These are phyloP conservation scores for Eucalyptus guilfoylei DNA, from an alignment of 345 rosid genomes.

Conservation along the genomic window DNA sequence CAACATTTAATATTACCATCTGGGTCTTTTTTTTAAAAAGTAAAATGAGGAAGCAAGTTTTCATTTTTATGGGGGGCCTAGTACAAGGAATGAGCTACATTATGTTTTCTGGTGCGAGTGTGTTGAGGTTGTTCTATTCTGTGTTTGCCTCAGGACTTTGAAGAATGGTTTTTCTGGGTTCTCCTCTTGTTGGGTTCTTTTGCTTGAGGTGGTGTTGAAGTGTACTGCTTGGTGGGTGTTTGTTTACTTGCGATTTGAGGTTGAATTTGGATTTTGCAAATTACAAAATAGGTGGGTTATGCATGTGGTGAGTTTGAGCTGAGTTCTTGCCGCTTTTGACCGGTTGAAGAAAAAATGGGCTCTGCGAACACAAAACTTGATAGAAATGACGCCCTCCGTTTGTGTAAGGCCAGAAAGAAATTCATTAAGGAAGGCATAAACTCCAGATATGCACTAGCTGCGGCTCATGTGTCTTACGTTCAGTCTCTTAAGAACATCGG, in stretches of 20 bases:
- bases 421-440: constrained; percentile 71
- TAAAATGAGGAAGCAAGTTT: not conserved
- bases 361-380: constrained; percentile 54
- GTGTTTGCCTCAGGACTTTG: not conserved
- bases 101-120: not conserved
- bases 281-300: not conserved
- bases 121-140: not conserved
- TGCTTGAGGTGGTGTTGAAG: not conserved
- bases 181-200: not conserved
- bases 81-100: not conserved
- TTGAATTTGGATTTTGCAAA: not conserved
- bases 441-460: constrained; percentile 73
- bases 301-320: not conserved
- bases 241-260: not conserved
- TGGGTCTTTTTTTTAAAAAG: not conserved
- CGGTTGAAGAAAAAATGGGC: constrained; percentile 40
- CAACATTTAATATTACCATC: not conserved
- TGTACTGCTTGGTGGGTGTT: not conserved
- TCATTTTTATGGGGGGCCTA: not conserved
- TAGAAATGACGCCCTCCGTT: constrained; percentile 42
- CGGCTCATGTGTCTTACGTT: constrained; percentile 83
- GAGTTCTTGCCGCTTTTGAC: constrained; percentile 1
- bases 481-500: constrained; percentile 71
- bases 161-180: not conserved
- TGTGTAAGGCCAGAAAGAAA: constrained; percentile 68